Conservation (phyloP, 1,284 basidiomycete species). For the Ganoderma boninense region DNA sequence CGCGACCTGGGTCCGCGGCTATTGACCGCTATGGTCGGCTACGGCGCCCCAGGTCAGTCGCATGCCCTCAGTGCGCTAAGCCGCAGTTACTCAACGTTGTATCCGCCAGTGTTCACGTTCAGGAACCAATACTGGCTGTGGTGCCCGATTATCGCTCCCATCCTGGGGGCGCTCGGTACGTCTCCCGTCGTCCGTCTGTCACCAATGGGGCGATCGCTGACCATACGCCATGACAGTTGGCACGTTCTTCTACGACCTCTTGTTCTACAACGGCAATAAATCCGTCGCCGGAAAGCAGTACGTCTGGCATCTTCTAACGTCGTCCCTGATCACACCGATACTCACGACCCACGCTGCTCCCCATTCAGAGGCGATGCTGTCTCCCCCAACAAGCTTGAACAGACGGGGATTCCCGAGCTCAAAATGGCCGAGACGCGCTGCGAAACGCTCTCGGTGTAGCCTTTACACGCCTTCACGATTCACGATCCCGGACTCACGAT, state of each 20-base stretch:
- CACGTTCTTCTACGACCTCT: slow-evolving; percentile 59
- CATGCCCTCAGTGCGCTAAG: too few relatives aligned
- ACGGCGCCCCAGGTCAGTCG: slow-evolving; percentile 54
- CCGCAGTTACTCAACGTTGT: not conserved
- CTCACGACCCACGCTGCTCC: too few relatives aligned
- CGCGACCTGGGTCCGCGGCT: slow-evolving; percentile 71
- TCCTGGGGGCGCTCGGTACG: slow-evolving; percentile 58
- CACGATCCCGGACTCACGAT: too few relatives aligned
- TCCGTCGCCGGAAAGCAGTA: slow-evolving; percentile 62
- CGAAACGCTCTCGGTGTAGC: too few relatives aligned
- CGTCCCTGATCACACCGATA: too few relatives aligned
- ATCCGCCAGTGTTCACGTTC: slow-evolving; percentile 51
- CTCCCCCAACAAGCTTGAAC: too few relatives aligned
- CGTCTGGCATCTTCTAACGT: slow-evolving; percentile 20
- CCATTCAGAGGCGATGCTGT: too few relatives aligned
- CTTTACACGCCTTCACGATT: too few relatives aligned
- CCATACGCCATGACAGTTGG: slow-evolving; percentile 43
- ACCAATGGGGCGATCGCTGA: not conserved
- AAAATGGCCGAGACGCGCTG: too few relatives aligned
- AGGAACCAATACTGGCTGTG: slow-evolving; percentile 79
- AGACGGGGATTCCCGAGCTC: too few relatives aligned
- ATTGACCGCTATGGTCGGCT: slow-evolving; percentile 67
- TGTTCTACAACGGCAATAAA: slow-evolving; percentile 63
- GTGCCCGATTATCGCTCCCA: slow-evolving; percentile 69
- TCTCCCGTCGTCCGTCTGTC: not conserved